Percentiles rank a stretch among this genome's conserved stretches.
phyloP scores from a whole-genome alignment of 495 filamentous ascomycete genomes.

The Penicillium cosmopolitanum region DNA sequence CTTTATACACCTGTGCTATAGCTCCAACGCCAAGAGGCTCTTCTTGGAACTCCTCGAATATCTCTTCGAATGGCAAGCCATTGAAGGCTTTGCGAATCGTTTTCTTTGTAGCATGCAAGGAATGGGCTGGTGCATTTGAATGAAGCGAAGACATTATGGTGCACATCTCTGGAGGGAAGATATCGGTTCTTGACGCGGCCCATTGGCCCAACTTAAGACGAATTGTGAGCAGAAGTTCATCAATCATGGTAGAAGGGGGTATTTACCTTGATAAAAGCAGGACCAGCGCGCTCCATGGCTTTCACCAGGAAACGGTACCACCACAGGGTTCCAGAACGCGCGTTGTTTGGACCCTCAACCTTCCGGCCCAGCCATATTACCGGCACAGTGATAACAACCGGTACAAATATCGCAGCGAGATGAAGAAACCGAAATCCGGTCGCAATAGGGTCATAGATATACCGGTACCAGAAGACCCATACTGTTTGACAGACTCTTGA shows the following conservation, averaged over 20 bases:
- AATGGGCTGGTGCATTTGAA: conserved; percentile 91
- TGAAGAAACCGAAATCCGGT: conserved; percentile 87
- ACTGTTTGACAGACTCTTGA: conserved; percentile 55
- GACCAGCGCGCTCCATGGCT: conserved; percentile 91
- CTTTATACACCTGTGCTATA: conserved; percentile 97
- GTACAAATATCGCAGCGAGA: conserved; percentile 85
- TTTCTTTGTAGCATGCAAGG: conserved; percentile 75
- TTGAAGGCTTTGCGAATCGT: conserved; percentile 82
- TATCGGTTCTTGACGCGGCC: conserved; percentile 95
- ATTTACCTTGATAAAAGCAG: conserved; percentile 94
- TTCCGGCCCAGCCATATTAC: conserved; percentile 75
- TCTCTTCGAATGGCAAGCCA: conserved; percentile 78
- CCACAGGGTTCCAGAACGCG: conserved; percentile 82
- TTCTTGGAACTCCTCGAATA: conserved; percentile 96
- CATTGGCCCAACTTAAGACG: conserved; percentile 86
- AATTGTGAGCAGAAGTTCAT: conserved; percentile 8
- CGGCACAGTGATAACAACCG: conserved; percentile 80
- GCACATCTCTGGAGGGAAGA: conserved; percentile 95
- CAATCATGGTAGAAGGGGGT: no score
- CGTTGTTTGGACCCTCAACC: conserved; percentile 62
- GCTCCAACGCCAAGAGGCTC: conserved; percentile 91
- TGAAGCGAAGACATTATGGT: conserved; percentile 92
- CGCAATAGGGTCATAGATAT: conserved; percentile 83
- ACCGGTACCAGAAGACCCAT: conserved; percentile 67
- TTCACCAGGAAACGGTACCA: conserved; percentile 92